These are phyloP conservation scores for Coniella lustricola DNA, from an alignment of 2,329 filamentous ascomycete genomes.

Conservation along the genomic window DNA sequence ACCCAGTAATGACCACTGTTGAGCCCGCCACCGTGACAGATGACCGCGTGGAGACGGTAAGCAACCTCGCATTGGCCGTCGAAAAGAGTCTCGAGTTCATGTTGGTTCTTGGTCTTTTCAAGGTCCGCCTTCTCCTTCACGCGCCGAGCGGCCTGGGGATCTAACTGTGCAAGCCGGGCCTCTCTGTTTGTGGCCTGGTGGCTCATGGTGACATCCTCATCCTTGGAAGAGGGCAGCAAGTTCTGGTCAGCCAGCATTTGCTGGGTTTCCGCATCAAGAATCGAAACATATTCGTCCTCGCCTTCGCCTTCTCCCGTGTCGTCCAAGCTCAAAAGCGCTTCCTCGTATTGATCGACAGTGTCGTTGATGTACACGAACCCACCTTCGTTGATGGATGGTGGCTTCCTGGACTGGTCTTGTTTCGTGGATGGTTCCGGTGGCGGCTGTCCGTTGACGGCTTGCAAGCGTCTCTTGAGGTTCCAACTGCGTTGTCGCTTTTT, in stretches of 20 bases:
- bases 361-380: slow-evolving; percentile 11
- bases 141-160: slow-evolving; percentile 6
- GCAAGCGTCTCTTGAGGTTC: slow-evolving; percentile 62
- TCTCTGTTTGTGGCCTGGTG: neutral
- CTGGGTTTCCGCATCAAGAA: slow-evolving; percentile 16
- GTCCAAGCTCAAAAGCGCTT: slow-evolving; percentile 7
- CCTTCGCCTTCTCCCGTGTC: slow-evolving; percentile 6
- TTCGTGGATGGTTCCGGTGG: neutral
- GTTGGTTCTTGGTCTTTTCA: slow-evolving; percentile 3
- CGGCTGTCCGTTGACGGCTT: slow-evolving; percentile 36
- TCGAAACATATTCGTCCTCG: slow-evolving; percentile 16
- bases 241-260: slow-evolving; percentile 27
- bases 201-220: neutral
- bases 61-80: slow-evolving; percentile 55
- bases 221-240: slow-evolving; percentile 19
- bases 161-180: neutral
- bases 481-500: slow-evolving; percentile 62
- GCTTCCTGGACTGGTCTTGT: neutral
- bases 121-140: slow-evolving; percentile 2
- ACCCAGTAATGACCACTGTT: slow-evolving; percentile 91
- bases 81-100: slow-evolving; percentile 47
- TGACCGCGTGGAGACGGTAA: slow-evolving; percentile 84
- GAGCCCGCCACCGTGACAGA: slow-evolving; percentile 75
- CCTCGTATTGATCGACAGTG: slow-evolving; percentile 5
- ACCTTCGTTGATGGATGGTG: slow-evolving; percentile 2